phyloP scores from a whole-genome alignment of 768 basidiomycete genomes.

The Kwoniella botswanensis region DNA sequence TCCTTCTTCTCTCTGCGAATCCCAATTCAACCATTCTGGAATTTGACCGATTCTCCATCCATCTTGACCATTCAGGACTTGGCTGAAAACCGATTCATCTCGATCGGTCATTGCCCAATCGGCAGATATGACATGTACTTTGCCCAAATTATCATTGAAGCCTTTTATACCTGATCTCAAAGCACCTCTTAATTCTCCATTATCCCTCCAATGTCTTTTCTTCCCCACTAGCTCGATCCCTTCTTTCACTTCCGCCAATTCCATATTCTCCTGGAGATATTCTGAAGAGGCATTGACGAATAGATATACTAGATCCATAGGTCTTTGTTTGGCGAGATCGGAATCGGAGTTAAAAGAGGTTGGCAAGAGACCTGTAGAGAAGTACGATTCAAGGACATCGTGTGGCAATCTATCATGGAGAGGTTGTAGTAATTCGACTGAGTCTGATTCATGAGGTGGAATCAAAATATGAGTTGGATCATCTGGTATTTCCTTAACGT shows the following conservation, averaged over 20 bases:
- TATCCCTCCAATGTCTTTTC: conserved; percentile 49
- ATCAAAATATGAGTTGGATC: conserved; percentile 36
- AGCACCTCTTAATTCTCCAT: conserved; percentile 50
- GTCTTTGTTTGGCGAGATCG: conserved; percentile 6
- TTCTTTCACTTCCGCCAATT: conserved; percentile 24
- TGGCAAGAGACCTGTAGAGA: conserved; percentile 32
- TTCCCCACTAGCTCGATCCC: conserved; percentile 26
- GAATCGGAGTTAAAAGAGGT: neutral
- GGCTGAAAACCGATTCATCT: neutral
- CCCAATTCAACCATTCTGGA: conserved; percentile 50
- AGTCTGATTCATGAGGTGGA: conserved; percentile 13
- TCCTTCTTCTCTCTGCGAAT: neutral
- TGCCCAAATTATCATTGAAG: conserved; percentile 27
- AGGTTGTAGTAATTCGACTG: conserved; percentile 24
- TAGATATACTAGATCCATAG: conserved; percentile 49
- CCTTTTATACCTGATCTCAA: conserved; percentile 40
- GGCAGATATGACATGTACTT: conserved; percentile 49
- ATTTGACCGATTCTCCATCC: conserved; percentile 49
- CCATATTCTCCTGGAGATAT: conserved; percentile 34
- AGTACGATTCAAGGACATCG: conserved; percentile 32
- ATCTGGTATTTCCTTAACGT: conserved; percentile 2
- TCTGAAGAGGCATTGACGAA: conserved; percentile 52
- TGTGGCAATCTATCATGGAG: conserved; percentile 33
- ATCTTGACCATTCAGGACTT: neutral
- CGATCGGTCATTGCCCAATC: conserved; percentile 32